phyloP scores from a whole-genome alignment of 371 early-diverging fungal genomes.

The Lichtheimia ornata region DNA sequence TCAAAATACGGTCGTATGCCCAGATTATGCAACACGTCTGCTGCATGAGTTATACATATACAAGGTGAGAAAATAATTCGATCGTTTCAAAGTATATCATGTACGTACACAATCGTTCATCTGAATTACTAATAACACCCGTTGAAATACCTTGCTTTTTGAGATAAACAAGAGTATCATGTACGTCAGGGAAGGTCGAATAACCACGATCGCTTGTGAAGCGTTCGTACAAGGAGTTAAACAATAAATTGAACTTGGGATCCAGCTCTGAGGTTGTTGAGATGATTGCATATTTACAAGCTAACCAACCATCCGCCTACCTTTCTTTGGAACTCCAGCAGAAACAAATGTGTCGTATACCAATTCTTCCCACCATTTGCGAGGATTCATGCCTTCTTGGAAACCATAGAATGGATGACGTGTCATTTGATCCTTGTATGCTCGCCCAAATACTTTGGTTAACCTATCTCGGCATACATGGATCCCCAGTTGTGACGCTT shows the following conservation, averaged over 20 bases:
- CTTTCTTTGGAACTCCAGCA: constrained; percentile 13
- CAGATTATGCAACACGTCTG: constrained; percentile 16
- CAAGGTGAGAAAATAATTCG: neutral
- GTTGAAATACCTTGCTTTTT: constrained; percentile 13
- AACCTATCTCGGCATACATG: constrained; percentile 10
- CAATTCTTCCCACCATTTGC: constrained; percentile 20
- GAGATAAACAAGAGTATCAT: constrained; percentile 12
- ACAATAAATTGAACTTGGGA: constrained; percentile 20
- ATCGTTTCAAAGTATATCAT: neutral
- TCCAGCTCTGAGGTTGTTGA: constrained; percentile 8
- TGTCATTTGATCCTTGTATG: constrained; percentile 10
- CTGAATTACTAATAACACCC: constrained; percentile 27
- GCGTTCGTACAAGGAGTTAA: constrained; percentile 18
- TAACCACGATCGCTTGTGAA: constrained; percentile 23
- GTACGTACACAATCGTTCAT: constrained; percentile 22
- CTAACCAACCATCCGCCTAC: neutral
- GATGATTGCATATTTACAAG: neutral
- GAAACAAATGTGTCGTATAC: constrained; percentile 12
- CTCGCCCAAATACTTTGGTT: constrained; percentile 11
- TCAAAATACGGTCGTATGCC: constrained; percentile 19
- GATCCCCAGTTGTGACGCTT: constrained; percentile 15
- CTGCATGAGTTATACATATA: constrained; percentile 2
- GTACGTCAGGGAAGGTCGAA: constrained; percentile 19
- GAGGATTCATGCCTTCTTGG: constrained; percentile 12
- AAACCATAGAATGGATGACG: constrained; percentile 20